phyloP scores from a whole-genome alignment of 164 flowering plant species.

The Umbellularia californica region DNA sequence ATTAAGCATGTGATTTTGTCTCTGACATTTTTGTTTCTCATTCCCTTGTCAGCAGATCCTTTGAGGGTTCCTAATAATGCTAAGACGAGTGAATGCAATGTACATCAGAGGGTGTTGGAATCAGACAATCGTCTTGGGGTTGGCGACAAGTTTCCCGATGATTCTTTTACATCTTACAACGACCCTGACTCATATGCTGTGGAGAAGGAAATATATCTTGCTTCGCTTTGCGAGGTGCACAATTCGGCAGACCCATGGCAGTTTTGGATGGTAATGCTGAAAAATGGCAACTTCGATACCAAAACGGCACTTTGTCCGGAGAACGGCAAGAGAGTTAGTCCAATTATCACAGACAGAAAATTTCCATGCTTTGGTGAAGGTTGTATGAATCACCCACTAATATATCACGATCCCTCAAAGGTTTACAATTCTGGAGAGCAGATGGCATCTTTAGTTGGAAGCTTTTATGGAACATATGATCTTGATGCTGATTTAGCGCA shows the following conservation, averaged over 20 bases:
- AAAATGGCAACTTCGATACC: constrained; percentile 39
- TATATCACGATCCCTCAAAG: constrained; percentile 23
- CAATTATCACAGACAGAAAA: constrained; percentile 19
- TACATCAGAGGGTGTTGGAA: constrained; percentile 20
- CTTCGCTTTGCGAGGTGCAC: constrained; percentile 20
- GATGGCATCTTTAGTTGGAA: constrained; percentile 10
- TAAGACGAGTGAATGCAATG: constrained; percentile 16
- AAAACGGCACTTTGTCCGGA: constrained; percentile 28
- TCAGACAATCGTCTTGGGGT: constrained; percentile 23
- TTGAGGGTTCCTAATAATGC: constrained; percentile 11
- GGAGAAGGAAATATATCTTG: constrained; percentile 30
- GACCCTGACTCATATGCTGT: constrained; percentile 29
- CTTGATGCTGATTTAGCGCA: constrained; percentile 16
- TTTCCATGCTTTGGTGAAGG: constrained; percentile 37
- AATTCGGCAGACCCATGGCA: constrained; percentile 25
- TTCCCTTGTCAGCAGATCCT: constrained; percentile 19
- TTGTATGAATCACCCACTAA: constrained; percentile 31
- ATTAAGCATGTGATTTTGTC: not conserved
- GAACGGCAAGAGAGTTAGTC: constrained; percentile 24
- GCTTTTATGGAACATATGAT: constrained; percentile 26
- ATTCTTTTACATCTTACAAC: constrained; percentile 11
- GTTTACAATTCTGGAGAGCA: constrained; percentile 4
- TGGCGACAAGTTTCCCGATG: constrained; percentile 21
- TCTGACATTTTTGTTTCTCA: not conserved
- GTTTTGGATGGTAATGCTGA: constrained; percentile 40